These are phyloP conservation scores for Zoysia japonica DNA, from an alignment of 176 grass and related monocot species.

Conservation along the genomic window DNA sequence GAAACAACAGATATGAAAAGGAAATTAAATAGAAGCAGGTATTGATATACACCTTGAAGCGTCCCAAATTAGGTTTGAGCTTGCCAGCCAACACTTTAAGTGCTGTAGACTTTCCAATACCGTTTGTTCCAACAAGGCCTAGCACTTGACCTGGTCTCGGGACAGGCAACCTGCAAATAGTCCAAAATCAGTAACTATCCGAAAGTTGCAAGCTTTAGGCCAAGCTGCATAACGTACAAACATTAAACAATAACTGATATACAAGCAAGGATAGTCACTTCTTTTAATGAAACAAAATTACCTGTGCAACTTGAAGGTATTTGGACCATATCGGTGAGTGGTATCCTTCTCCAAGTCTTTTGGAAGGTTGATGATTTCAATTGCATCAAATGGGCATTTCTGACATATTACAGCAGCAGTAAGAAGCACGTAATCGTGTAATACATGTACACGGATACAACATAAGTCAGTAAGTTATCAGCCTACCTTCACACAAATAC, in stretches of 20 bases:
- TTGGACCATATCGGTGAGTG: conserved; percentile 90
- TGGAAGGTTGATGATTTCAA: conserved; percentile 94
- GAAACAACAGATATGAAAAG: conserved; percentile 23
- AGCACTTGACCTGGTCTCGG: conserved; percentile 92
- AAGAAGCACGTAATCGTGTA: neutral
- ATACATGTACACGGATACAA: neutral
- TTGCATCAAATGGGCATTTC: conserved; percentile 98
- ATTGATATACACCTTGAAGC: conserved; percentile 63
- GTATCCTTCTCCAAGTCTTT: conserved; percentile 93
- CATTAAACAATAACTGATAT: neutral
- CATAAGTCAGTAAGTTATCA: neutral
- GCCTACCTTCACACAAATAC: conserved; percentile 90
- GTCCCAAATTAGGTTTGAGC: conserved; percentile 94
- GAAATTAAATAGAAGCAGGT: conserved; percentile 11
- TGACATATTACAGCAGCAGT: conserved; percentile 29
- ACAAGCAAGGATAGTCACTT: neutral
- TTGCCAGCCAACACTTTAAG: conserved; percentile 92
- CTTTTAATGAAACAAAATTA: conserved; percentile 9
- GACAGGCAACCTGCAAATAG: conserved; percentile 69
- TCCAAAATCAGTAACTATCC: conserved; percentile 20
- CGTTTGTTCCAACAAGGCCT: conserved; percentile 90
- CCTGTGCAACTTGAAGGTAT: conserved; percentile 97
- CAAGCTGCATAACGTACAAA: conserved; percentile 4
- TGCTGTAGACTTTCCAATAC: conserved; percentile 91
- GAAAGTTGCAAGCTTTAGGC: neutral